Conservation (phyloP, 2,329 filamentous ascomycete genomes). For the Xylaria sp. region DNA sequence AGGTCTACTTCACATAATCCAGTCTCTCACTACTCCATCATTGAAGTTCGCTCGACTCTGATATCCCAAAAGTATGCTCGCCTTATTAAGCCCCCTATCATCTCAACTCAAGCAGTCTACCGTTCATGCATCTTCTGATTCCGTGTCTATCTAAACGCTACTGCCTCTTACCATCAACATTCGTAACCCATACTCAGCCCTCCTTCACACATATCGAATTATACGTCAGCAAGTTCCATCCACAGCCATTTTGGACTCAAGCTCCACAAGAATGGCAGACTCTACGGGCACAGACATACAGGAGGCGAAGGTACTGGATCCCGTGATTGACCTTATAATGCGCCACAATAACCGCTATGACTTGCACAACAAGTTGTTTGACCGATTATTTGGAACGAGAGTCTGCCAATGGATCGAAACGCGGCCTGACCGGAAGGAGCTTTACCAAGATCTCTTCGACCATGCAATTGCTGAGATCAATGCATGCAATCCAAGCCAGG, state of each 20-base stretch:
- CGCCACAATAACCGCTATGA: not conserved
- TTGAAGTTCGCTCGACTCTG: too few species aligned
- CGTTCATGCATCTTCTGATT: not conserved
- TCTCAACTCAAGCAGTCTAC: too few species aligned
- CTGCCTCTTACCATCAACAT: not conserved
- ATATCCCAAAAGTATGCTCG: too few species aligned
- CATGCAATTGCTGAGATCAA: not conserved
- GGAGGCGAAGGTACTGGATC: not conserved
- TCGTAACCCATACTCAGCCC: too few species aligned
- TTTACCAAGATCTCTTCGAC: constrained; percentile 7
- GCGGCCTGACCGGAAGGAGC: not conserved
- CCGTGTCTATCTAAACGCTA: not conserved
- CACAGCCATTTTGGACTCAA: too few species aligned
- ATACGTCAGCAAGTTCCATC: not conserved
- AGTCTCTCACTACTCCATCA: too few species aligned
- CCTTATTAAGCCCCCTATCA: too few species aligned
- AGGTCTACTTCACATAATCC: too few species aligned
- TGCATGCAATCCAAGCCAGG: not conserved
- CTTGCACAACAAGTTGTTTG: not conserved
- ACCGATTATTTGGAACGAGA: not conserved
- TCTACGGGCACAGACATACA: not conserved
- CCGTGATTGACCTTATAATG: not conserved
- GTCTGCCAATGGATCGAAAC: not conserved
- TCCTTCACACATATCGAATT: not conserved
- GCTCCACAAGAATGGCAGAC: not conserved